Evolutionary conservation across 1,139 yeast species (phyloP), one percentile per base, ranked within the genome.

Genomic region (Suhomyces yuchorum): DNA sequence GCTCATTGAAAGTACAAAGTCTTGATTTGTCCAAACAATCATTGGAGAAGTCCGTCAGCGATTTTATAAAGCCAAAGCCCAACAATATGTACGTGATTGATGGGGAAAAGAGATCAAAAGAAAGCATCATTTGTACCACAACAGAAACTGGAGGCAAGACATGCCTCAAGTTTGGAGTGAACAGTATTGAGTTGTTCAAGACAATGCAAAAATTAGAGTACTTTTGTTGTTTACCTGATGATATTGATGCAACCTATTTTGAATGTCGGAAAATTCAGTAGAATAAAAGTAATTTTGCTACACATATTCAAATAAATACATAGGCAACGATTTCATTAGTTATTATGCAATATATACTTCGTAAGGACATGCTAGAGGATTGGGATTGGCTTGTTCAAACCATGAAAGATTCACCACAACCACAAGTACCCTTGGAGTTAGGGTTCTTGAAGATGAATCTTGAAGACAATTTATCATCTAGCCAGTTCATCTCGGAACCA

Each of bases 381-480:
- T 12, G 14, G 32, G 12, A 7, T 3, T 18, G 28, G n/a, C 12
- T n/a, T 22, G 7, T 14, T 35, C 71, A 91, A 7, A 91, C 97
- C 97, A 92, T 92, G 67, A 93, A 93, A 6, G 97, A 89, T 71
- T 93, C 99, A 48, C 98, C 99, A 68, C 99, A 93, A 15, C 99
- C 99, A 70, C 99, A 93, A 47, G 96, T 88, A 30, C 98, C 98
- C 73, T 92, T 93, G 42, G 96, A 87, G 68, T 93, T 93, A 52
- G 99, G 99, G 67, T 93, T 93, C 68, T 80, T 85, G 75, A 93
- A 93, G 34, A 93, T 90, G 66, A 93, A 93, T 62, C 96, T 81
- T 15, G 96, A 85, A 33, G 92, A 82, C 55, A 93, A 75, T 67
- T 90, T 91, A 64, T 93, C 97, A 62, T 93, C 98, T 50, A 89